Base-by-base conservation (phyloP, 441 rosid genomes). In the Euphorbia corollata region DNA sequence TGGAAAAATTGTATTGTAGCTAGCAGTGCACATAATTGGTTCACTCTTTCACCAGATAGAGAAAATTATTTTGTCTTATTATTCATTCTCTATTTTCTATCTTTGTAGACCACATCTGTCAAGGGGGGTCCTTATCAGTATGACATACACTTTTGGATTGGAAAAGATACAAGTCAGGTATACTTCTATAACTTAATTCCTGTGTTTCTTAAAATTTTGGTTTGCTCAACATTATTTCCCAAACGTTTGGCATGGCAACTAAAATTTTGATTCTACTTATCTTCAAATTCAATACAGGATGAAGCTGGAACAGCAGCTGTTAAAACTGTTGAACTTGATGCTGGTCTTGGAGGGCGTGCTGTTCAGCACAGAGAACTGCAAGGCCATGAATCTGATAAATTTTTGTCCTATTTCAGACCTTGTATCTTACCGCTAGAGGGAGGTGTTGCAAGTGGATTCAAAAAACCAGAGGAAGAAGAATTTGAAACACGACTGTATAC, bases 91-190 rank as follows among this genome's bases (percentile, higher is more conserved):
- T 65, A 41, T 43, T 22, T 61, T 39, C 32, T 61, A 32, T 75
- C 53, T 73, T 61, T 48, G 80, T 76, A 95, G 98, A 92, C 96
- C 63, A 72, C 90, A 36, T 71, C 88, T 65, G 87, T 84, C 61
- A 92, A 85, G 76, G 96, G 95, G 66, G 98, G 99, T 51, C 85
- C 98, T 68, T 90, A 86, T 79, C 81, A 83, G 62, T 86, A 81
- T 73, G 98, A 95, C 75, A 85, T 92, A 71, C 98, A 95, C 83
- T 95, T 92, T 79, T 95, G 99, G 99, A 85, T 95, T 73, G 99
- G 99, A 68, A 92, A 83, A 84, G 99, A 95, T 75, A 84, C 98
- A 43, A 92, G 88, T 74, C 99, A 95, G 98, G 99, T 92, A 57
- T 64, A 65, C 71, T 58, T 74, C 71, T 61, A 60, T 48, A 38